Base-by-base conservation (phyloP, 768 basidiomycete genomes). In the Roridomyces roridus region DNA sequence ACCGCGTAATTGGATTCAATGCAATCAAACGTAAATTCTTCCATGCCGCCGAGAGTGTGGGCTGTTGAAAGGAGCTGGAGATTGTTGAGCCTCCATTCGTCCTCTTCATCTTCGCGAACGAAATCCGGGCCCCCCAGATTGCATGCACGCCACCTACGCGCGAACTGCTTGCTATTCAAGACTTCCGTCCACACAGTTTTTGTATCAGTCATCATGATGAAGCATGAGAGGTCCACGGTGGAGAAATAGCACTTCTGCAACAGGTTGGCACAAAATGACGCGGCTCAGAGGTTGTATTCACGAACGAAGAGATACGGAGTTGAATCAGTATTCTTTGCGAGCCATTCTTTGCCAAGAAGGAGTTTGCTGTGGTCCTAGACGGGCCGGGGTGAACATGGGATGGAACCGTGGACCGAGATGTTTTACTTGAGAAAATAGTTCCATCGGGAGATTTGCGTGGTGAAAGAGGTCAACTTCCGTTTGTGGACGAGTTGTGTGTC, bases 151-250 rank as follows among this genome's bases (percentile, higher is more conserved):
- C 91, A 93, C 44, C 91, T 79, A 53, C 89, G 83, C 23, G 85
- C 84, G 55, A 90, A 74, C 55, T 84, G 80, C 26, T 83, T 83
- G 65, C 77, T 76, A 39, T 77, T 77, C 35, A 91, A 65, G 3
- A 79, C 88, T 85, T 93, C 91, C 14, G 76, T 78, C 89, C 89
- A 93, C 10, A 86, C 85, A 21, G 74, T 77, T 68, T 83, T 89
- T 12, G 88, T 92, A 70, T 92, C 91, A 11, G 91, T 91, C 47
- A 91, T 67, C 63, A 92, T 66, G 43, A 91, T 67, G 56, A 73
- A 79, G 64, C 88, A 89, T 20, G 79, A 77, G 46, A 82, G 72
- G 64, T 91, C 85, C 18, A 78, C 77, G 4, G 78, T 68, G 4
- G 84, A 85, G 18, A 76, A 72, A 68, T 79, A 69, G 67, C 86